Evolutionary conservation across 2,329 filamentous ascomycete genomes (phyloP).

Genomic region (Tolypocladium inflatum): DNA sequence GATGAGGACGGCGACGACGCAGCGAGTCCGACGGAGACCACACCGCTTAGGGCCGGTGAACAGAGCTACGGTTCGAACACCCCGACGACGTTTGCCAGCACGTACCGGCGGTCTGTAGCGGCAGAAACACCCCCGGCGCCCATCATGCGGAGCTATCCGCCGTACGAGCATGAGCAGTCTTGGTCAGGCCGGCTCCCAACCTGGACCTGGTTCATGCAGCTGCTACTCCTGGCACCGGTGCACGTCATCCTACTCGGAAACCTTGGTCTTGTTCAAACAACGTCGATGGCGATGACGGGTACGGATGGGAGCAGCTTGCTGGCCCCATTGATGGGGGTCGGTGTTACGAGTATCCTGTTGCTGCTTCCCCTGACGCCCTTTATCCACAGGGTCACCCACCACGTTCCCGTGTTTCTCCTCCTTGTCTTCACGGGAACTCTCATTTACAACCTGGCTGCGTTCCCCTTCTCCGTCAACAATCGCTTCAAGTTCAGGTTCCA

Average conservation of each 20-base stretch:
- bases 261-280: constrained; percentile 61
- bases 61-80: constrained; percentile 24
- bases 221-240: constrained; percentile 71
- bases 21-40: constrained; percentile 37
- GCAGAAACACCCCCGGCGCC: constrained; percentile 15
- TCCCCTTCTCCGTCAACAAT: constrained; percentile 74
- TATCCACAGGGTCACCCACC: constrained; percentile 75
- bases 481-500: constrained; percentile 83
- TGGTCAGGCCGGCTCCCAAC: constrained; percentile 75
- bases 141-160: constrained; percentile 17
- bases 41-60: constrained; percentile 36
- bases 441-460: constrained; percentile 77
- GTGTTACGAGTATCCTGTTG: constrained; percentile 58
- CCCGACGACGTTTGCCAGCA: constrained; percentile 44
- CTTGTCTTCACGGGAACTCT: constrained; percentile 64
- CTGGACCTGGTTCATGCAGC: constrained; percentile 84
- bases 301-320: constrained; percentile 71
- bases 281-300: constrained; percentile 69
- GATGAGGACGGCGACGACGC: constrained; percentile 15
- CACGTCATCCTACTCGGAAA: constrained; percentile 70
- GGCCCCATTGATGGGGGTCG: constrained; percentile 61
- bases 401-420: constrained; percentile 70
- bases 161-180: constrained; percentile 65
- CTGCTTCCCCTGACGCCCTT: constrained; percentile 74
- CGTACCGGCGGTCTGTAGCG: constrained; percentile 39